phyloP scores from a whole-genome alignment of 345 rosid species.

The Citrus sp. region DNA sequence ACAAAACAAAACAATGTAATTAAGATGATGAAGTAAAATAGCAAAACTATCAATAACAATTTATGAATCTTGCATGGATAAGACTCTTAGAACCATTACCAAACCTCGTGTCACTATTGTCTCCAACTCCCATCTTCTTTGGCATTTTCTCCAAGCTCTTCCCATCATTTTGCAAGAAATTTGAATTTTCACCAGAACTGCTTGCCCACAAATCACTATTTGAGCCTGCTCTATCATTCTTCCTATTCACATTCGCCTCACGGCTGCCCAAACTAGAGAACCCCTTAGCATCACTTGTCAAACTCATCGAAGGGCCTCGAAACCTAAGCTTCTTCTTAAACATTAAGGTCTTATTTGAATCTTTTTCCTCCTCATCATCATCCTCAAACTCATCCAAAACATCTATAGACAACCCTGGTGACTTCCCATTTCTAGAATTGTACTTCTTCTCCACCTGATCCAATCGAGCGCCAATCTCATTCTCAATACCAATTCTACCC shows the following conservation, averaged over 20 bases:
- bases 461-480: conserved; percentile 64
- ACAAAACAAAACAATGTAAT: background rate
- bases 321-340: conserved; percentile 59
- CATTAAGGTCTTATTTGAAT: conserved; percentile 29
- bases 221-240: background rate
- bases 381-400: conserved; percentile 27
- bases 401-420: conserved; percentile 31
- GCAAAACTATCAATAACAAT: background rate
- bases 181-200: background rate
- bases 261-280: conserved; percentile 34
- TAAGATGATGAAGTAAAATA: background rate
- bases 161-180: conserved; percentile 9
- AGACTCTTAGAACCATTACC: conserved; percentile 34
- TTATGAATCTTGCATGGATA: background rate
- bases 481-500: conserved; percentile 42
- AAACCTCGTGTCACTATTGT: conserved; percentile 18
- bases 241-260: conserved; percentile 4
- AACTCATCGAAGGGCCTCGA: conserved; percentile 23
- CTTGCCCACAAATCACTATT: conserved; percentile 3
- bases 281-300: conserved; percentile 37
- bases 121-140: conserved; percentile 23
- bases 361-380: conserved; percentile 14
- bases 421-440: conserved; percentile 46
- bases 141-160: conserved; percentile 15
- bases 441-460: conserved; percentile 53